Evolutionary conservation across 352 stramenopile species (phyloP).

Genomic region (Phytophthora foliorum): DNA sequence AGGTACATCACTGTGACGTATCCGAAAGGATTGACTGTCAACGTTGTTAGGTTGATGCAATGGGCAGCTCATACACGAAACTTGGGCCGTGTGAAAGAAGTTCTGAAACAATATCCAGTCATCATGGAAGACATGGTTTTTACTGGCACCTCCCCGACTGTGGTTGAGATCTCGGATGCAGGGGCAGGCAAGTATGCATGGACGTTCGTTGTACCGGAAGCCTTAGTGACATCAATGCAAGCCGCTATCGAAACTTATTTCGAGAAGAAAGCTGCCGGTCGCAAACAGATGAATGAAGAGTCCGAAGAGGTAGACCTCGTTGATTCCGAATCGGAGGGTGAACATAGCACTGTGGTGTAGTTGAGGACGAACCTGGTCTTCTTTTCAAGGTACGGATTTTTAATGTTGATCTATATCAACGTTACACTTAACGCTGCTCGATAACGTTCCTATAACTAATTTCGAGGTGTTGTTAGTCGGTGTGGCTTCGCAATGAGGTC

Average conservation of each 20-base stretch:
- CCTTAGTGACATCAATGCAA: not conserved
- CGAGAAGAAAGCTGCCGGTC: not conserved
- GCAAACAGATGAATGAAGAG: not conserved
- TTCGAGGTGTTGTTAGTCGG: not conserved
- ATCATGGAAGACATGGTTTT: conserved; percentile 14
- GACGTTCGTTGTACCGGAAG: not conserved
- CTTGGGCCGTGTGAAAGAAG: conserved; percentile 5
- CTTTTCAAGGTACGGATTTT: not conserved
- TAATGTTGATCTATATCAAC: not conserved
- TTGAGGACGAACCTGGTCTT: not conserved
- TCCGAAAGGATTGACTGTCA: not conserved
- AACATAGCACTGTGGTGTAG: not conserved
- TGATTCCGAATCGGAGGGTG: not conserved
- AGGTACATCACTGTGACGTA: not conserved
- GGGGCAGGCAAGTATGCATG: not conserved
- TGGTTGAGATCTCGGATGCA: not conserved
- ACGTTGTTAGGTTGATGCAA: conserved; percentile 5
- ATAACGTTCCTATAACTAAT: not conserved
- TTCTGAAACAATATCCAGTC: conserved; percentile 7
- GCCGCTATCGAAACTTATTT: not conserved
- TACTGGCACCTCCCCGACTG: not conserved
- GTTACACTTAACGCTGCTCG: not conserved
- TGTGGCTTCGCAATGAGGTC: not conserved
- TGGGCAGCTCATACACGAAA: conserved; percentile 5
- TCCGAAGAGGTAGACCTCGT: not conserved